Evolutionary conservation across 768 basidiomycete genomes (phyloP), one percentile per base, ranked within the genome.

Genomic region (Megacollybia marginata): DNA sequence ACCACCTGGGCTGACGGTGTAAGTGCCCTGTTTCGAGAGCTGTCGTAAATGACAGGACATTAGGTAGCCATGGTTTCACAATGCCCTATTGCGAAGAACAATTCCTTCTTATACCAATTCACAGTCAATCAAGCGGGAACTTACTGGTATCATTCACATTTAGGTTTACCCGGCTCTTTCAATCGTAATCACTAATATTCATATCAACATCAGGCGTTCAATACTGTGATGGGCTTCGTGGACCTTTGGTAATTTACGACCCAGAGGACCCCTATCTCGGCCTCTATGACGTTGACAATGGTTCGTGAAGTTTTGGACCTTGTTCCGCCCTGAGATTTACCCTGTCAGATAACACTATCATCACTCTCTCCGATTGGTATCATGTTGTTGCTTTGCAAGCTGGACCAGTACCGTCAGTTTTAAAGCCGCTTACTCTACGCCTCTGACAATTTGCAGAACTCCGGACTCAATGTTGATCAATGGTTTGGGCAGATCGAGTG

Each of bases 171-270:
- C 38, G 5, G 38, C 8, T 40, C 10, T 40, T 40, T 40, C 38
- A 40, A 16, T 12, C n/a, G 69, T 71, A 2, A 69, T 70, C 1
- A 69, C 53, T 46, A 68, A 65, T 66, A 38, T 16, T 43, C 68
- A 71, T 51, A 68, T 69, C 35, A 60, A 62, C 28, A 67, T 68
- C 49, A 49, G 66, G 42, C 57, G 56, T 59, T 16, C 71, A 71
- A 51, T 71, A 71, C 48, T 72, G 71, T 33, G 71, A 72, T 33
- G 71, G 70, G 0, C 57, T 72, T 47, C 60, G 71, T 23, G 71
- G 70, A 2, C 60, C 64, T 5, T n/a, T 70, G 16, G 55, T 72
- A 13, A 56, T 71, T 9, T 65, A 69, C 35, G 66, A 68, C 28
- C 63, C 58, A 13, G n/a, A 53, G 16, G 57, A 58, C 50, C 57